Base-by-base conservation (phyloP, 108 stramenopile species). In the Skeletonema potamos region DNA sequence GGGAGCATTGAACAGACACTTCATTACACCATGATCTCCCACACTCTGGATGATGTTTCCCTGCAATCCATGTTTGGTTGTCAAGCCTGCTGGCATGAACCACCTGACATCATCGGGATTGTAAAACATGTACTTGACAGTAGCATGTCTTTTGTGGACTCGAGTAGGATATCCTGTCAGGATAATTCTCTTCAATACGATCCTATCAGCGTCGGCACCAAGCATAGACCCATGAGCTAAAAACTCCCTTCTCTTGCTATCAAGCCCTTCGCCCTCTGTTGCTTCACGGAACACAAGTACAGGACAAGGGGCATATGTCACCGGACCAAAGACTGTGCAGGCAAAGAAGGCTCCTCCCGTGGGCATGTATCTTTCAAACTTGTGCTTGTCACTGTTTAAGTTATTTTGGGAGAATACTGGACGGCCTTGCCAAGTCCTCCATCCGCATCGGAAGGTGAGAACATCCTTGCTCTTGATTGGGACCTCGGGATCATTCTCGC, bases 21-120 rank as follows among this genome's bases (percentile, higher is more conserved):
- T 99, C 95, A 98, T 97, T n/a, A 96, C 89, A 32, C 99, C 99
- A 70, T 99, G 99, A 54, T 97, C 98, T 37, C 99, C 99, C 36
- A 99, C 88, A 43, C 98, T 92, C 58, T 97, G 87, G 46, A 87
- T 73, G 58, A 99, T 99, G 70, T 98, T 95, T 60, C 98, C 98
- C 66, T 91, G 83, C 58, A 98, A 83, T 6, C 99, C 99, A 70
- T 98, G 95, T 82, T 98, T 98, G 44, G 98, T 99, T 13, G 79
- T 74, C 32, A 99, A 79, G 54, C 92, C 96, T 18, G 98, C 97
- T 10, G 98, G 98, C 71, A 96, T 96, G 90, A 99, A 99, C 97
- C 97, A 99, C 82, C 85, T 88, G 22, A 98, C 96, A 77, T 99
- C 98, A 30, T 97, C 96, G 1, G 98, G 98, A 74, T 96, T 92